Conservation (phyloP, 768 basidiomycete species). For the Boletellus ananiceps region DNA sequence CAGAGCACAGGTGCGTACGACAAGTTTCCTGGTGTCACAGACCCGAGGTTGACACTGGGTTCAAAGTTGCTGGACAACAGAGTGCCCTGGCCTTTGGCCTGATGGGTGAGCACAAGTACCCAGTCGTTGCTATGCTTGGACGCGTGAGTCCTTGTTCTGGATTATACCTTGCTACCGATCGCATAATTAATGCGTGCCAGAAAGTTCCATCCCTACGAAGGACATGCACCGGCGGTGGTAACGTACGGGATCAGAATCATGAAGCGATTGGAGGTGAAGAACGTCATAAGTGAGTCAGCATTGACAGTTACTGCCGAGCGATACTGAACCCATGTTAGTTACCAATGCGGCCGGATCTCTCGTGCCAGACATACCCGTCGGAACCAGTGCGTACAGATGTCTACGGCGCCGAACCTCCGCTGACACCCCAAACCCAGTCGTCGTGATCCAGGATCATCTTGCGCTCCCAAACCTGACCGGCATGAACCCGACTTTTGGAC, state of each 20-base stretch:
- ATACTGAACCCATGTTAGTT: conserved; percentile 40
- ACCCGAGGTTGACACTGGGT: neutral
- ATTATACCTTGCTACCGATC: neutral
- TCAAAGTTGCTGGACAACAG: conserved; percentile 72
- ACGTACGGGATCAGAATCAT: conserved; percentile 78
- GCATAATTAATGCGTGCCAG: conserved; percentile 6
- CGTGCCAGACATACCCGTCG: conserved; percentile 66
- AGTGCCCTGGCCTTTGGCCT: conserved; percentile 78
- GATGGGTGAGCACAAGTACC: conserved; percentile 60
- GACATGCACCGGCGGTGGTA: conserved; percentile 62
- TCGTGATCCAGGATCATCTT: conserved; percentile 80
- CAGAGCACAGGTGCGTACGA: conserved; percentile 62
- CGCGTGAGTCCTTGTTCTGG: conserved; percentile 44
- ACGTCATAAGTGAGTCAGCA: conserved; percentile 63
- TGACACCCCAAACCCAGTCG: conserved; percentile 45
- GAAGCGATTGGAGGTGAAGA: conserved; percentile 69
- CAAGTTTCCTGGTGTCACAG: neutral
- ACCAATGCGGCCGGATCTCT: conserved; percentile 88
- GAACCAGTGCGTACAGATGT: conserved; percentile 59
- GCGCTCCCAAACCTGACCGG: conserved; percentile 76
- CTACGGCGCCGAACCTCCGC: neutral
- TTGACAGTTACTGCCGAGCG: neutral
- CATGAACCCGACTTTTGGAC: conserved; percentile 77
- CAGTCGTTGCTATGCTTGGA: conserved; percentile 88
- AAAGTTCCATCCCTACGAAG: conserved; percentile 86